phyloP scores from a whole-genome alignment of 2,329 filamentous ascomycete genomes.

The Fusarium sp. region DNA sequence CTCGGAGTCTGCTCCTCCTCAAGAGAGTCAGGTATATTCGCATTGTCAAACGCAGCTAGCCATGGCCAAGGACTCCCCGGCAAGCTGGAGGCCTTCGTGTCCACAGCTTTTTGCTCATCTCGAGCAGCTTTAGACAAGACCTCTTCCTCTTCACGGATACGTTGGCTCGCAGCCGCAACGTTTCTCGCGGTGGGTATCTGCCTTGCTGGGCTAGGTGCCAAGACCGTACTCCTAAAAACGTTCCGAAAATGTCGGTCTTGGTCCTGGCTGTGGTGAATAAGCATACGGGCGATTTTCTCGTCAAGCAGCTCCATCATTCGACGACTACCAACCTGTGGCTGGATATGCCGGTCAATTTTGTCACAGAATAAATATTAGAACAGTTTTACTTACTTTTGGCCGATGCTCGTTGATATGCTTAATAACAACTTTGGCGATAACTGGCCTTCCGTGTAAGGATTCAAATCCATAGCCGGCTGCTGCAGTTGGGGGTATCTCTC shows the following conservation, averaged over 20 bases:
- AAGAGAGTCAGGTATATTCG: background rate
- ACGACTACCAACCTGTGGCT: constrained; percentile 16
- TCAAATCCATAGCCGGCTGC: constrained; percentile 68
- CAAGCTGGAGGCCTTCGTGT: background rate
- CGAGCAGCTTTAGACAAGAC: background rate
- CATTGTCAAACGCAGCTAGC: constrained; percentile 11
- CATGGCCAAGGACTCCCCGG: constrained; percentile 27
- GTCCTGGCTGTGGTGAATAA: constrained; percentile 9
- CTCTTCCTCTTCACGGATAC: background rate
- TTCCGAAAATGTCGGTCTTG: constrained; percentile 1
- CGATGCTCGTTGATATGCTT: constrained; percentile 58
- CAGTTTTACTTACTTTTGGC: constrained; percentile 52
- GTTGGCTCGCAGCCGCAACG: constrained; percentile 1
- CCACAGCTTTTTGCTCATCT: background rate
- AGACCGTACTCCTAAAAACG: background rate
- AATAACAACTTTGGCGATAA: constrained; percentile 57
- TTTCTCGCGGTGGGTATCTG: constrained; percentile 24
- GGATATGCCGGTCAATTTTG: constrained; percentile 2
- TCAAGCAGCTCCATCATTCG: constrained; percentile 50
- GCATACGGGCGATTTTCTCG: constrained; percentile 45
- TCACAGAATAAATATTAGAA: too few relatives aligned
- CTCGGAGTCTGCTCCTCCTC: background rate
- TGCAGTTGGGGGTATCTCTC: constrained; percentile 63
- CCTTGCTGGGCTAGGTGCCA: background rate
- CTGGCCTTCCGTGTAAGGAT: constrained; percentile 57